phyloP scores from a whole-genome alignment of 2,329 filamentous ascomycete genomes.

The Westerdykella sp. region DNA sequence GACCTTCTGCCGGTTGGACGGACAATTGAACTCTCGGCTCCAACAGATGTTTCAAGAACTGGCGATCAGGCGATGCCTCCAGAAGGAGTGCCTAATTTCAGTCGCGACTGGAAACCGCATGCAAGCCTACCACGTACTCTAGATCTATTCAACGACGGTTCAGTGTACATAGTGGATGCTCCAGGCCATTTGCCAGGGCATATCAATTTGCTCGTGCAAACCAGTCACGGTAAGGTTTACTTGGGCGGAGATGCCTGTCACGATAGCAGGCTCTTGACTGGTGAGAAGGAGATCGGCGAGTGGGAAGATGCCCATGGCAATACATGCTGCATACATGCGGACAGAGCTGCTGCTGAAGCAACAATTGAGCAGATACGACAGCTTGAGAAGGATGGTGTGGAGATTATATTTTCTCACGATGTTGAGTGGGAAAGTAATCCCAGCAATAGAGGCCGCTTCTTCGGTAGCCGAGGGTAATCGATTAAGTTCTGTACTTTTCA shows the following conservation, averaged over 20 bases:
- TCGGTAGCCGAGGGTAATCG: slow-evolving; percentile 9
- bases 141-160: slow-evolving; percentile 47
- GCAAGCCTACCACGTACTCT: slow-evolving; percentile 41
- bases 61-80: slow-evolving; percentile 1
- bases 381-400: slow-evolving; percentile 40
- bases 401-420: slow-evolving; percentile 50
- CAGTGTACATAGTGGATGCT: slow-evolving; percentile 44
- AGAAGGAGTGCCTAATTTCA: slow-evolving; percentile 5
- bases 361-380: slow-evolving; percentile 41
- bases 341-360: slow-evolving; percentile 41
- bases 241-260: slow-evolving; percentile 53
- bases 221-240: slow-evolving; percentile 40
- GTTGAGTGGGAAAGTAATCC: slow-evolving; percentile 43
- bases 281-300: slow-evolving; percentile 48
- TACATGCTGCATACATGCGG: slow-evolving; percentile 47
- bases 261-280: slow-evolving; percentile 46
- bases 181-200: slow-evolving; percentile 52
- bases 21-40: slow-evolving; percentile 41
- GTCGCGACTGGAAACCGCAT: slow-evolving; percentile 39
- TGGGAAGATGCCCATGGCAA: slow-evolving; percentile 45
- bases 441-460: slow-evolving; percentile 23
- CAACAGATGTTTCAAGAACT: slow-evolving; percentile 8
- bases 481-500: neutral
- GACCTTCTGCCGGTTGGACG: slow-evolving; percentile 40
- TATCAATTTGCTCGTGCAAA: slow-evolving; percentile 46